Conservation (phyloP, 441 rosid species). For the Lepidium campestre region DNA sequence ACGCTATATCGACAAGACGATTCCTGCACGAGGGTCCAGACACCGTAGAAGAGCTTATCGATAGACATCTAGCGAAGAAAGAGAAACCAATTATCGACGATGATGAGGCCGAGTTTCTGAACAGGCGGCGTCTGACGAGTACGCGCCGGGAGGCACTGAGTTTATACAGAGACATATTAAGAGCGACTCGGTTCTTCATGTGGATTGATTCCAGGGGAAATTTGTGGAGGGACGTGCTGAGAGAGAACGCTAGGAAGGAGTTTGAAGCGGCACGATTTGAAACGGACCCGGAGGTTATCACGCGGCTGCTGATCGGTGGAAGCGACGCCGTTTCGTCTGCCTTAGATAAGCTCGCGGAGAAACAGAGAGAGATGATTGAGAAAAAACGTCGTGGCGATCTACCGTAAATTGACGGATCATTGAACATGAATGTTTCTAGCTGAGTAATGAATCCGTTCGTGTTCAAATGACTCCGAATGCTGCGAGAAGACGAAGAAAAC, state of each 20-base stretch:
- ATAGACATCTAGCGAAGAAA: conserved; percentile 64
- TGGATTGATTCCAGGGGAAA: conserved; percentile 73
- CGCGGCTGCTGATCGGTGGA: conserved; percentile 71
- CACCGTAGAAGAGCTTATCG: conserved; percentile 72
- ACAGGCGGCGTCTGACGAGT: conserved; percentile 55
- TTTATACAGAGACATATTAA: conserved; percentile 74
- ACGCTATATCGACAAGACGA: conserved; percentile 11
- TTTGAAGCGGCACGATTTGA: conserved; percentile 76
- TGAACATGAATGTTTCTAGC: background rate
- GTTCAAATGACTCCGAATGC: too few relatives aligned
- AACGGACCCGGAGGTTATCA: conserved; percentile 72
- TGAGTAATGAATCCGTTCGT: background rate
- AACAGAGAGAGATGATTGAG: conserved; percentile 62
- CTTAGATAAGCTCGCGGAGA: conserved; percentile 66
- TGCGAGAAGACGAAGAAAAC: too few relatives aligned
- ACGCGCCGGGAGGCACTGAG: conserved; percentile 66
- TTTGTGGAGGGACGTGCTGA: conserved; percentile 70
- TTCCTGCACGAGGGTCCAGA: conserved; percentile 71
- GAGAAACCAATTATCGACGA: conserved; percentile 43
- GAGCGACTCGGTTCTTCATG: conserved; percentile 71
- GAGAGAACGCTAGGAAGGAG: conserved; percentile 81
- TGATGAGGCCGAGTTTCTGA: conserved; percentile 56
- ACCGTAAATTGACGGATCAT: background rate
- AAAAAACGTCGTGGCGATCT: conserved; percentile 34
- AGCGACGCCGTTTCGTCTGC: conserved; percentile 69